Conservation (phyloP, 108 stramenopile species). For the Cyclostephanos tholiformis region DNA sequence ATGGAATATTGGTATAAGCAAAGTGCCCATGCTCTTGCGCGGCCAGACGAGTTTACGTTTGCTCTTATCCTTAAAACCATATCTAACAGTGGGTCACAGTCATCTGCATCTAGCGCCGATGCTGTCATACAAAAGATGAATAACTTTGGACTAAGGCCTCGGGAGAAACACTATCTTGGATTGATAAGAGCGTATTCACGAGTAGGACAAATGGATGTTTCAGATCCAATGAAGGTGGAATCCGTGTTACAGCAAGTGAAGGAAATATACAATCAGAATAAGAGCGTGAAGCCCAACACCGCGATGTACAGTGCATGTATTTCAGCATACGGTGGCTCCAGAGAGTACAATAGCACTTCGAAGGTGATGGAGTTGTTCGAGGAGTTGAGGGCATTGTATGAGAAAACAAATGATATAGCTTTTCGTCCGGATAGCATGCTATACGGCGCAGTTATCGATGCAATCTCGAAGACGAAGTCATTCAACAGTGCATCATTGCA, state of each 20-base stretch:
- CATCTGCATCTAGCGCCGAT: conserved; percentile 17
- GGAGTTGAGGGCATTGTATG: conserved; percentile 32
- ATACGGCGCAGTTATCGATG: conserved; percentile 38
- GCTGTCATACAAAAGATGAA: conserved; percentile 23
- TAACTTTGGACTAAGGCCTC: conserved; percentile 32
- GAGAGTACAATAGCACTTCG: conserved; percentile 17
- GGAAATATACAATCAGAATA: conserved; percentile 30
- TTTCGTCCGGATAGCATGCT: conserved; percentile 43
- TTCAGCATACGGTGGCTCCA: conserved; percentile 32
- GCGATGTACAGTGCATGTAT: conserved; percentile 38
- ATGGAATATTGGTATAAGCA: conserved; percentile 30
- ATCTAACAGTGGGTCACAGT: conserved; percentile 20
- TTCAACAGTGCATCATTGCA: conserved; percentile 13
- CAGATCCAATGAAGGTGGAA: conserved; percentile 27
- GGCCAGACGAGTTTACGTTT: conserved; percentile 40
- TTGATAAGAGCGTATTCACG: conserved; percentile 20
- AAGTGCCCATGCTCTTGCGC: conserved; percentile 30
- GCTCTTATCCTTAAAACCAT: conserved; percentile 38
- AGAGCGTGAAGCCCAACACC: conserved; percentile 40
- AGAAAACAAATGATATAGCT: conserved; percentile 30
- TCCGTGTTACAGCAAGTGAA: conserved; percentile 37
- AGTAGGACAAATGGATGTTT: conserved; percentile 22
- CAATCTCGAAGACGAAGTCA: conserved; percentile 31
- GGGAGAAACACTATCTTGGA: conserved; percentile 40
- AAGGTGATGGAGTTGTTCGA: conserved; percentile 36